These are phyloP conservation scores for Striga hermonthica DNA, from an alignment of 305 asterid genomes.

Conservation along the genomic window DNA sequence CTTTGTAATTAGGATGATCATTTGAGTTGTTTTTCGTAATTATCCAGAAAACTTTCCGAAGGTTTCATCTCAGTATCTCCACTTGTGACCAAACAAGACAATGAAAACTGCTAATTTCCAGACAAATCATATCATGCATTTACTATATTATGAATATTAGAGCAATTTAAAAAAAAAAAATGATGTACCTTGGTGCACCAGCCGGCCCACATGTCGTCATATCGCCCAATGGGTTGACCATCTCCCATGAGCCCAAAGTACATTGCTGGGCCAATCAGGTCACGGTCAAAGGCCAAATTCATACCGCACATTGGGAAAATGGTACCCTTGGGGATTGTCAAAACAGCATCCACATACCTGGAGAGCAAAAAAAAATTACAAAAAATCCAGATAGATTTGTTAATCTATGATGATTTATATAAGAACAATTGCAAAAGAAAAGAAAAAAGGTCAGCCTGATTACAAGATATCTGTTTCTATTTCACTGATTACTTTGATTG, in stretches of 20 bases:
- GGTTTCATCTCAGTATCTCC: too few relatives aligned
- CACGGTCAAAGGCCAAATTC: conserved; percentile 45
- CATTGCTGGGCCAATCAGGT: conserved; percentile 45
- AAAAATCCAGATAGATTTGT: not conserved
- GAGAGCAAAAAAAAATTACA: not conserved
- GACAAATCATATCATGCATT: too few relatives aligned
- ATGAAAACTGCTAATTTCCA: too few relatives aligned
- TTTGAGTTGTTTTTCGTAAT: too few relatives aligned
- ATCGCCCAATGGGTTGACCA: conserved; percentile 47
- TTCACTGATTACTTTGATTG: too few relatives aligned
- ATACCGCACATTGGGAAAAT: conserved; percentile 47
- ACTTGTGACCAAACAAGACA: too few relatives aligned
- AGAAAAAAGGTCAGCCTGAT: not conserved
- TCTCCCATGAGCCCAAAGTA: conserved; percentile 53
- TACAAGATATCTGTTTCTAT: too few relatives aligned
- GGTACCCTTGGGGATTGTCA: conserved; percentile 49
- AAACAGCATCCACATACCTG: conserved; percentile 44
- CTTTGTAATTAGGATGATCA: too few relatives aligned
- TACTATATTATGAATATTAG: not conserved
- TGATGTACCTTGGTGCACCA: conserved; percentile 45
- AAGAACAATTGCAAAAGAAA: not conserved
- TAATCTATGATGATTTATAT: not conserved
- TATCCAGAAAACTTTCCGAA: too few relatives aligned
- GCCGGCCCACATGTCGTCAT: conserved; percentile 51
- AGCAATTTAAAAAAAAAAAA: too few relatives aligned